These are phyloP conservation scores for Septoria linicola DNA, from an alignment of 2,329 filamentous ascomycete species.

Conservation along the genomic window DNA sequence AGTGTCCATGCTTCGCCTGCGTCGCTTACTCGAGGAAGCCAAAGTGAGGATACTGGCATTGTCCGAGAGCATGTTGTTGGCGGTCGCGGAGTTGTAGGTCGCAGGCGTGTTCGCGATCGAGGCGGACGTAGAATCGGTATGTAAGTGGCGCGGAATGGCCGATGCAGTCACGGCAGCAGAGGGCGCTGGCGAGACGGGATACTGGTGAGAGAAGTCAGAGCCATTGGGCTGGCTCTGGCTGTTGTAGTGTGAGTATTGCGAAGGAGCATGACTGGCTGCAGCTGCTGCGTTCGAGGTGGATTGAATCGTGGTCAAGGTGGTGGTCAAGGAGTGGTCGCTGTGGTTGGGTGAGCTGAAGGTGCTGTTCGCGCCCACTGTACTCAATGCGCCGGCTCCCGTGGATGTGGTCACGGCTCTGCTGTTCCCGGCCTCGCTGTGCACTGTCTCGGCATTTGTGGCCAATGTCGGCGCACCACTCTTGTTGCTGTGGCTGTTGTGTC, in stretches of 20 bases:
- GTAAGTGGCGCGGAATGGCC: conserved; percentile 69
- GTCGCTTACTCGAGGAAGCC: conserved; percentile 77
- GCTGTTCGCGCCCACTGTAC: conserved; percentile 62
- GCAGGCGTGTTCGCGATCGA: conserved; percentile 19
- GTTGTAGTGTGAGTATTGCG: conserved; percentile 36
- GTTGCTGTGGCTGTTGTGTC: conserved; percentile 60
- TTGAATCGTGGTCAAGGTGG: conserved; percentile 82
- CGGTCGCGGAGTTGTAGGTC: conserved; percentile 74
- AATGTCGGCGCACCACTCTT: conserved; percentile 76
- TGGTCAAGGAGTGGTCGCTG: conserved; percentile 76
- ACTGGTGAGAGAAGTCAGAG: conserved; percentile 60
- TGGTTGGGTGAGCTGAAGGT: conserved; percentile 82
- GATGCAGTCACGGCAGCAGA: conserved; percentile 63
- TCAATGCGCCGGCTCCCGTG: conserved; percentile 65
- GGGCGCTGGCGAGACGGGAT: conserved; percentile 47
- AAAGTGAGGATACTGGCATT: conserved; percentile 84
- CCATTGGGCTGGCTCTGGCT: conserved; percentile 35
- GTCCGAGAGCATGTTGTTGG: conserved; percentile 78
- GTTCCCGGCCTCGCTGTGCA: conserved; percentile 70
- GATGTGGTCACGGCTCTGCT: conserved; percentile 79
- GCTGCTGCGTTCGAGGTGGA: conserved; percentile 56
- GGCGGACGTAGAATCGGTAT: conserved; percentile 43
- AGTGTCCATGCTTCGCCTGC: conserved; percentile 77
- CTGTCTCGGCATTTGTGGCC: conserved; percentile 77
- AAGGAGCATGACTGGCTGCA: conserved; percentile 32